Conservation (phyloP, 1,139 yeast genomes). For the Saccharomyces hybrid region DNA sequence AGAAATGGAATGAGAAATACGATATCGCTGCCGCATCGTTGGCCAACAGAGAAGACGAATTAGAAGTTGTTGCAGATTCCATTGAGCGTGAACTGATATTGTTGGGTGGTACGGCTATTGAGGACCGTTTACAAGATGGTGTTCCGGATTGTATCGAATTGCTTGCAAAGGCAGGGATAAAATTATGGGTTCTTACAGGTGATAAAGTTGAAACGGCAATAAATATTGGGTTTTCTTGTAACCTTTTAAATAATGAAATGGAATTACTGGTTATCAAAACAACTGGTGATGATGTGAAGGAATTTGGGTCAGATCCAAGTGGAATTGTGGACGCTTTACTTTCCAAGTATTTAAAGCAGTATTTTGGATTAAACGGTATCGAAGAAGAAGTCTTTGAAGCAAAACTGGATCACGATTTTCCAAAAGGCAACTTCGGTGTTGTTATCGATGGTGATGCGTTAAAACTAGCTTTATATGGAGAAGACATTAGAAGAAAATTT, state of each 20-base stretch:
- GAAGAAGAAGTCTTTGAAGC: constrained; percentile 47
- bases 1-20: constrained; percentile 61
- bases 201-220: constrained; percentile 97
- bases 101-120: constrained; percentile 96
- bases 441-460: constrained; percentile 91
- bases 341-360: constrained; percentile 49
- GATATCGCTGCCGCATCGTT: constrained; percentile 71
- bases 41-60: constrained; percentile 65
- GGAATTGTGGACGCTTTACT: constrained; percentile 50
- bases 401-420: constrained; percentile 65
- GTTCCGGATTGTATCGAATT: constrained; percentile 89
- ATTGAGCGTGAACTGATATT: constrained; percentile 67
- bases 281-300: constrained; percentile 39
- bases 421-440: constrained; percentile 69
- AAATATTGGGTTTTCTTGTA: constrained; percentile 94
- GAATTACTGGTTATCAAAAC: constrained; percentile 63
- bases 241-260: constrained; percentile 79
- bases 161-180: constrained; percentile 83
- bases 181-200: constrained; percentile 95
- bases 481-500: constrained; percentile 57
- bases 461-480: constrained; percentile 57
- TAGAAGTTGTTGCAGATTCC: constrained; percentile 72
- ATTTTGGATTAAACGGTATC: constrained; percentile 60
- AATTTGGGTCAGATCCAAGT: constrained; percentile 28
- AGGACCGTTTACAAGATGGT: constrained; percentile 90